Percentiles rank a stretch among this genome's conserved stretches.
phyloP scores from a whole-genome alignment of 495 filamentous ascomycete species.

The Trichoderma orchidacearum region DNA sequence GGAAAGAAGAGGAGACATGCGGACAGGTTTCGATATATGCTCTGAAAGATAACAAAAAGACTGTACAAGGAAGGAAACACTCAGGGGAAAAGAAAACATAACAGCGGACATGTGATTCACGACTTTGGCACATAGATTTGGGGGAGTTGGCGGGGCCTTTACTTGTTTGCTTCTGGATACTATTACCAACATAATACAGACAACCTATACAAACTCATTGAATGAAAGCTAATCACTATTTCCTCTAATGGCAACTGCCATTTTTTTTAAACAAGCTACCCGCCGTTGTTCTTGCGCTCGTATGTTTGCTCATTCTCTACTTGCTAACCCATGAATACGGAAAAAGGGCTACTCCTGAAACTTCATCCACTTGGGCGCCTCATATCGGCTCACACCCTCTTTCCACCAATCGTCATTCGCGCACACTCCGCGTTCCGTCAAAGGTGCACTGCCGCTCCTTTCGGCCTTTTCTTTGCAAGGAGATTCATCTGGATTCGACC shows the following conservation, averaged over 20 bases:
- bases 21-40: constrained; percentile 2
- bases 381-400: not conserved
- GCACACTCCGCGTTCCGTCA: not conserved
- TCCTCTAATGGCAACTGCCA: not conserved
- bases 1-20: not conserved
- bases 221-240: not conserved
- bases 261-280: too few species aligned
- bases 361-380: not conserved
- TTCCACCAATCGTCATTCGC: not conserved
- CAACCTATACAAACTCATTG: not conserved
- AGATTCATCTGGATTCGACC: not conserved
- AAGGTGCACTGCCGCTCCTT: not conserved
- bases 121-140: not conserved
- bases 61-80: too few species aligned
- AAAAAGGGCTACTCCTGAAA: not conserved
- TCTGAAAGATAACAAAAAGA: not conserved
- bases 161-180: not conserved
- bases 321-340: not conserved
- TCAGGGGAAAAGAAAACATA: too few species aligned
- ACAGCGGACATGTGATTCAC: too few species aligned
- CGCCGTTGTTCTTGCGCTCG: too few species aligned
- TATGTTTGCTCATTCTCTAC: too few species aligned
- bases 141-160: not conserved
- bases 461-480: not conserved
- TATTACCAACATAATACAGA: not conserved